A percentile compares a stretch with the other conserved stretches of the same genome.
Conservation (phyloP, 331 rosid genomes). For the Cucumis variabilis region DNA sequence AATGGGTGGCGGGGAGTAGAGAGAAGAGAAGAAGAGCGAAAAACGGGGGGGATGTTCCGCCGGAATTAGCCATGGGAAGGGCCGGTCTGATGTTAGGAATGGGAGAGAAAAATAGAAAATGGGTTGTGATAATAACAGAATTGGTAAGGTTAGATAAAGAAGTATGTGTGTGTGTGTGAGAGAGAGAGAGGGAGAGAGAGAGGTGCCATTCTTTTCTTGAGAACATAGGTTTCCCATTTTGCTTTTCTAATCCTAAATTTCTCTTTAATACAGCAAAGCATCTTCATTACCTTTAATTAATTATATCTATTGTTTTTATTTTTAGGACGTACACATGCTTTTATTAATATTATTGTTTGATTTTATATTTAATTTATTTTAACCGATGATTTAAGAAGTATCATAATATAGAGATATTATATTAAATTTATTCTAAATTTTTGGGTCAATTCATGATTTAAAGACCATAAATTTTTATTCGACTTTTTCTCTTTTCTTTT, state of each 20-base stretch:
- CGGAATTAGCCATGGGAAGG: background rate
- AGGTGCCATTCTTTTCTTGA: constrained; percentile 58
- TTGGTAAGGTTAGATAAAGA: background rate
- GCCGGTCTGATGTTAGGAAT: background rate
- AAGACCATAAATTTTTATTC: no score
- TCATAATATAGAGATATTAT: no score
- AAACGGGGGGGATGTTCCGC: background rate
- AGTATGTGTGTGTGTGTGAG: no score
- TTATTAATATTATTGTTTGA: no score
- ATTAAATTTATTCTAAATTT: no score
- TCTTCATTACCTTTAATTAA: background rate
- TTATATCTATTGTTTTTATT: no score
- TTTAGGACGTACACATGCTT: no score
- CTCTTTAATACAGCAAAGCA: constrained; percentile 22
- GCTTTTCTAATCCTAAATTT: constrained; percentile 4
- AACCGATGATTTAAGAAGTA: no score
- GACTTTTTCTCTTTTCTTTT: no score
- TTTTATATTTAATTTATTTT: no score
- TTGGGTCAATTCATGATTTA: no score
- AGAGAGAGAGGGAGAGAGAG: background rate
- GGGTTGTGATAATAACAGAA: background rate
- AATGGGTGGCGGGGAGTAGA: background rate
- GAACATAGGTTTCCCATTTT: background rate
- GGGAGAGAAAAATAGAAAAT: background rate
- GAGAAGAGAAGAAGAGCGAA: background rate